Conservation (phyloP, 2,329 filamentous ascomycete species). For the Claviceps pazoutovae region DNA sequence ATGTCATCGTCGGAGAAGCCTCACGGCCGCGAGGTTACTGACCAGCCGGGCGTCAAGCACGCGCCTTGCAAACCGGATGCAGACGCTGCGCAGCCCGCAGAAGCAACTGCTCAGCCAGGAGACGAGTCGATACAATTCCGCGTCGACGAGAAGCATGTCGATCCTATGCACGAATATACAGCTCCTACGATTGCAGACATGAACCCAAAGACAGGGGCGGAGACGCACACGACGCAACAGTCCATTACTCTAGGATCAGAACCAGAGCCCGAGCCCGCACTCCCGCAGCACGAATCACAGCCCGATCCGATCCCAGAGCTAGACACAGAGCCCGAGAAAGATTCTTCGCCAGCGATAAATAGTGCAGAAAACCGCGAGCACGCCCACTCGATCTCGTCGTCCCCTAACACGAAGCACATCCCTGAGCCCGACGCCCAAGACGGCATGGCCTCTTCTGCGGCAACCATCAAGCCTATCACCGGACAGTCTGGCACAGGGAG, state of each 20-base stretch:
- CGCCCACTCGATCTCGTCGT: background rate
- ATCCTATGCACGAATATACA: background rate
- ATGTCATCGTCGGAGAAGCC: slow-evolving; percentile 24
- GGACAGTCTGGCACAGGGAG: slow-evolving; percentile 21
- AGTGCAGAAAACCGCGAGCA: background rate
- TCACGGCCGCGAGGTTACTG: slow-evolving; percentile 12
- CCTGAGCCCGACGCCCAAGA: slow-evolving; percentile 13
- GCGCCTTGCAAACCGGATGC: slow-evolving; percentile 1
- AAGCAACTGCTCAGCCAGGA: background rate
- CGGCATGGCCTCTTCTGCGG: slow-evolving; percentile 30
- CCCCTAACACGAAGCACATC: slow-evolving; percentile 14
- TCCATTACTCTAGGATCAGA: background rate
- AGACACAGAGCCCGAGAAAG: background rate
- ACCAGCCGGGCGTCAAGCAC: slow-evolving; percentile 3
- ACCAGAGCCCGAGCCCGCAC: background rate
- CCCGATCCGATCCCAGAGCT: too few relatives aligned
- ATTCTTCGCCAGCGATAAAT: background rate
- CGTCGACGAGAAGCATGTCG: background rate
- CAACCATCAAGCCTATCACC: slow-evolving; percentile 33
- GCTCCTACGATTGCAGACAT: background rate
- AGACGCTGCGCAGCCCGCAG: background rate
- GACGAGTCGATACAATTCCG: background rate
- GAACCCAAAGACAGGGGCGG: background rate
- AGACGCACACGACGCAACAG: background rate
- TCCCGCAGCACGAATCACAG: too few relatives aligned